Evolutionary conservation across 106 monocot species (phyloP), one percentile per base, ranked within the genome.

Genomic region (Dioscorea dumetorum): DNA sequence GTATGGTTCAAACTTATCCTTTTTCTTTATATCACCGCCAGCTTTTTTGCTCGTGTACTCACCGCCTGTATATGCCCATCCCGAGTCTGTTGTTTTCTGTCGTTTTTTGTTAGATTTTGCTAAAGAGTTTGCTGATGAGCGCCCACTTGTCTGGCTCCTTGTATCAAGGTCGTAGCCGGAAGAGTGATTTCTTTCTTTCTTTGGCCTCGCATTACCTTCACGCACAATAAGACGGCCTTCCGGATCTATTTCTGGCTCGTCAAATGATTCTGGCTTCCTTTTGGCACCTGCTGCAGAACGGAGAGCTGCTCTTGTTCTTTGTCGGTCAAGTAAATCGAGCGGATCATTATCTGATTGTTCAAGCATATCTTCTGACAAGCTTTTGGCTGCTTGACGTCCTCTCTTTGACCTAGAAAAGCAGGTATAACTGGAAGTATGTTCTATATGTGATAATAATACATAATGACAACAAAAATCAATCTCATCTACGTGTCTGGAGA

Each of bases 1-100:
- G 48, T 97, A 97, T 12, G 95, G 95, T 21, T 97, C 95, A 17
- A 92, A 76, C 81, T 91, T 97, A 60, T 84, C 82, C 71, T 91
- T 84, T 76, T 80, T 86, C 80, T 86, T 89, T 32, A 97, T 8
- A 81, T 97, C 95, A 50, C 95, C 95, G 2, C 86, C 58, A 13
- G 88, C 91, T 66, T 75, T 92, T 34, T 74, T 84, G 72, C 79
- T 91, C 8, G 75, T 89, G 58, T 92, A 97, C 57, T 97, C 95
- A 16, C 59, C 72, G 22, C 95, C 95, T 0, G 95, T 86, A 67
- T 91, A 97, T 12, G 91, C 75, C 86, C 89, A 97, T 0, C 89
- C 95, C n/a, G 91, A 84, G 0, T 79, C 86, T 10, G 83, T 22
- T 59, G 79, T 77, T 56, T 77, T 85, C 53, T 74, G 84, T 8